Conservation (phyloP, 106 monocot species). For the Cymbidium sinense region DNA sequence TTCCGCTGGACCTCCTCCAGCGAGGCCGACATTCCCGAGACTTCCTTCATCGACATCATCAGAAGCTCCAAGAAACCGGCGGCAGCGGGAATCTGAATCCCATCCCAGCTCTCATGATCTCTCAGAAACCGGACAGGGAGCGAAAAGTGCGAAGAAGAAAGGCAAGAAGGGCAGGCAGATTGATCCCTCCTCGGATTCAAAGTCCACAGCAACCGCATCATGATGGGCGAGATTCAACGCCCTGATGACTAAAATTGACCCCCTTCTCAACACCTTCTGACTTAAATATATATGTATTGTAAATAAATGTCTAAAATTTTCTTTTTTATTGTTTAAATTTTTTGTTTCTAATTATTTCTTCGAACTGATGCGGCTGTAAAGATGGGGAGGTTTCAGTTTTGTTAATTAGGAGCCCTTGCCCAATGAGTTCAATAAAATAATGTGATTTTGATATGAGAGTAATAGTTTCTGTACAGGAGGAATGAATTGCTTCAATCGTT, state of each 20-base stretch:
- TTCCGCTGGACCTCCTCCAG: conserved; percentile 26
- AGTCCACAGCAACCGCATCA: conserved; percentile 76
- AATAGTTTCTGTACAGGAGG: no score
- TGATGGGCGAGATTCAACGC: conserved; percentile 91
- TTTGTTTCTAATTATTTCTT: neutral
- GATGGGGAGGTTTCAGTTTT: conserved; percentile 9
- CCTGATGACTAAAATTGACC: conserved; percentile 29
- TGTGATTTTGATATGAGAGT: no score
- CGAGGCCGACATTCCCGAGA: conserved; percentile 42
- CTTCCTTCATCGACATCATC: conserved; percentile 72
- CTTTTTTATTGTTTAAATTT: neutral
- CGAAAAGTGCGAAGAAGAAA: conserved; percentile 42
- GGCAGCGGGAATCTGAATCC: conserved; percentile 10
- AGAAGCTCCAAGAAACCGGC: conserved; percentile 23
- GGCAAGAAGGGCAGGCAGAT: conserved; percentile 81
- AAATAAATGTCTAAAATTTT: neutral
- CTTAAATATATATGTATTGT: neutral
- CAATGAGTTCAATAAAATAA: neutral
- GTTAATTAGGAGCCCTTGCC: neutral
- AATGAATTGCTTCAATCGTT: no score
- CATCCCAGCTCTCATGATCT: conserved; percentile 8
- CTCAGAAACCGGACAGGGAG: conserved; percentile 10
- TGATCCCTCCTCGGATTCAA: conserved; percentile 75
- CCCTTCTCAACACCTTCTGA: neutral
- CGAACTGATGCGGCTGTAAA: conserved; percentile 2